phyloP scores from a whole-genome alignment of 2,329 filamentous ascomycete genomes.

The Aspergillus nomiae region DNA sequence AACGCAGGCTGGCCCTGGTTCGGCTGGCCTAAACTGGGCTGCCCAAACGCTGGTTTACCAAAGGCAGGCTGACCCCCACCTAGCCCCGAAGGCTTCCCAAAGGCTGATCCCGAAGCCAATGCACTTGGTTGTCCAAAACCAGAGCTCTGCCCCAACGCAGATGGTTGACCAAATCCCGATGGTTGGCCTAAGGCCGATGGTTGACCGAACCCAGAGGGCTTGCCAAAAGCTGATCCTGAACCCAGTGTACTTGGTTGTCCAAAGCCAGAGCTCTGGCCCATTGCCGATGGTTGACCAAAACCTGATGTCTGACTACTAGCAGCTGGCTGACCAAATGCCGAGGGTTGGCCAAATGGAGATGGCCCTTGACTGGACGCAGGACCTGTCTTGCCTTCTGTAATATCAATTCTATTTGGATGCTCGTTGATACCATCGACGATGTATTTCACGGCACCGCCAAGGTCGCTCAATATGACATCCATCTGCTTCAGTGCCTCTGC shows the following conservation, averaged over 20 bases:
- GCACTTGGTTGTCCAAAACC: constrained; percentile 27
- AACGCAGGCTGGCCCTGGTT: constrained; percentile 36
- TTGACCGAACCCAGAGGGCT: constrained; percentile 23
- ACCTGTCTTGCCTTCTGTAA: constrained; percentile 35
- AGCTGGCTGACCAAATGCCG: constrained; percentile 44
- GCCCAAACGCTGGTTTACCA: constrained; percentile 49
- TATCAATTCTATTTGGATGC: constrained; percentile 74
- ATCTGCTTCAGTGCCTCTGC: constrained; percentile 71
- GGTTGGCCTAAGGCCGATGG: constrained; percentile 32
- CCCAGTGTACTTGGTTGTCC: constrained; percentile 18
- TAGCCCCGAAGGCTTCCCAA: constrained; percentile 42
- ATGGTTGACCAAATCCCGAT: constrained; percentile 23
- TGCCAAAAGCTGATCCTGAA: constrained; percentile 19
- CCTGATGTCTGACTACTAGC: constrained; percentile 19
- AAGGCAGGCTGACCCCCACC: constrained; percentile 28
- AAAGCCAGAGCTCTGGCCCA: constrained; percentile 22
- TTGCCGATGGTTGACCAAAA: constrained; percentile 32
- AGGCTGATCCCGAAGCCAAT: constrained; percentile 36
- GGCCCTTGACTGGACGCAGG: constrained; percentile 16
- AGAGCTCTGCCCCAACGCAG: constrained; percentile 21
- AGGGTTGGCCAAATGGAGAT: constrained; percentile 36
- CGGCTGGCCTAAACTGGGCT: constrained; percentile 30
- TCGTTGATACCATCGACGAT: constrained; percentile 66
- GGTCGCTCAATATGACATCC: constrained; percentile 66
- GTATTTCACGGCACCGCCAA: constrained; percentile 72